Evolutionary conservation across 2,329 filamentous ascomycete genomes (phyloP), one percentile per base, ranked within the genome.

Genomic region (Sporothrix euskadiensis): DNA sequence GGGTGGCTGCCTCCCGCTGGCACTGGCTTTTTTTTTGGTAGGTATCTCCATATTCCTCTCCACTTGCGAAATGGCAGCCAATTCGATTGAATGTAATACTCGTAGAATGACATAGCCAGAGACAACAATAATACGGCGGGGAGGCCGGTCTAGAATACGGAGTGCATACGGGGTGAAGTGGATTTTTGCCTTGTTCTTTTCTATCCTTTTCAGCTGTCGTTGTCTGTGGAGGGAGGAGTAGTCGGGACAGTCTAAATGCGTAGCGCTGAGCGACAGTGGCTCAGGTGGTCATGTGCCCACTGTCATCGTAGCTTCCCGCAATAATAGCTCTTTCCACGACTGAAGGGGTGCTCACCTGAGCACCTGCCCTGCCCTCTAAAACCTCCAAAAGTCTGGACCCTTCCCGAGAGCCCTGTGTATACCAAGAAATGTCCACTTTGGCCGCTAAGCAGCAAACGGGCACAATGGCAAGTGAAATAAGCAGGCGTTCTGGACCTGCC

Each of bases 61-160:
- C 59, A 41, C n/a, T n/a, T 44, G 39, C 9, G n/a, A 14, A 65
- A 41, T 44, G 59, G 8, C 59, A n/a, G 35, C 57, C 32, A 61
- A 39, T 39, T 39, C 32, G 35, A n/a, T 61, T n/a, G 14, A 61
- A n/a, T 59, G 30, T 16, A 61, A 61, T 61, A 26, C 26, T 26
- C 26, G 26, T 26, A 61, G 16, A 41, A 61, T 61, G 57, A 39
- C 61, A 56, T 56, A 56, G n/a, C 22, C 44, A 49, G 14, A 49
- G 44, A 19, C 44, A 49, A 19, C 22, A 32, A 49, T 66, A 19
- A 49, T 19, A 19, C 63, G 63, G 26, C 63, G 63, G 63, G 44
- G 63, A 68, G 63, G 63, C 63, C 63, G 63, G 63, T 35, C 63
- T 49, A 68, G 63, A 65, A 26, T 65, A 68, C 63, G 63, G 63